Evolutionary conservation across 305 asterid species (phyloP).

Genomic region (Fraxinus xanthoxyloides): DNA sequence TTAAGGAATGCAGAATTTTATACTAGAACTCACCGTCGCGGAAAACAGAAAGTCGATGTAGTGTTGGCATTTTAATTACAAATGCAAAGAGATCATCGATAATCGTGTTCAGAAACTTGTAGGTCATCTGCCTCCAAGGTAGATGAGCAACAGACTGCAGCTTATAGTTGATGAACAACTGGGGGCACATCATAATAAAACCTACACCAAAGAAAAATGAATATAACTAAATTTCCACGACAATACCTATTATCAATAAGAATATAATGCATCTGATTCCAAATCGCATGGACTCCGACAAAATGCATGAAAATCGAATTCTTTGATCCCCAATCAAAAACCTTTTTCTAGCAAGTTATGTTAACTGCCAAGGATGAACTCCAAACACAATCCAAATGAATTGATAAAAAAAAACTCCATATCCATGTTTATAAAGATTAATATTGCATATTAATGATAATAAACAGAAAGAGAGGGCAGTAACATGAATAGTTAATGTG

Average conservation of each 20-base stretch:
- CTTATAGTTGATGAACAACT: conserved; percentile 90
- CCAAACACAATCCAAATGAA: not conserved
- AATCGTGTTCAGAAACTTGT: conserved; percentile 89
- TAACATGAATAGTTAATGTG: conserved; percentile 9
- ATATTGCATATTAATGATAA: not conserved
- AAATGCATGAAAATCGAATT: not conserved
- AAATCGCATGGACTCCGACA: not conserved
- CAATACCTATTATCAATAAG: not conserved
- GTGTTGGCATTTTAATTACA: conserved; percentile 90
- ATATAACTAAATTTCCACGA: conserved; percentile 2
- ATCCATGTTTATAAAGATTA: not conserved
- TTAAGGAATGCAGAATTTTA: not conserved
- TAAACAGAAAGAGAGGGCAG: not conserved
- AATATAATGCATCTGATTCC: not conserved
- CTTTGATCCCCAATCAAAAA: not conserved
- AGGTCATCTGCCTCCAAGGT: conserved; percentile 99
- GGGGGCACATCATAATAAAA: conserved; percentile 99
- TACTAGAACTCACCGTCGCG: conserved; percentile 81
- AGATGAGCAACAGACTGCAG: conserved; percentile 92
- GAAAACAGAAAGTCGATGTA: conserved; percentile 96
- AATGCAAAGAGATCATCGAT: conserved; percentile 97
- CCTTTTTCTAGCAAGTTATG: not conserved
- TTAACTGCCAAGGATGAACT: not conserved
- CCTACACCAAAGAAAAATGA: conserved; percentile 50
- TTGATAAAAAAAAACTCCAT: not conserved